phyloP scores from a whole-genome alignment of 257 asterid genomes.

The Penstemon eatonii region DNA sequence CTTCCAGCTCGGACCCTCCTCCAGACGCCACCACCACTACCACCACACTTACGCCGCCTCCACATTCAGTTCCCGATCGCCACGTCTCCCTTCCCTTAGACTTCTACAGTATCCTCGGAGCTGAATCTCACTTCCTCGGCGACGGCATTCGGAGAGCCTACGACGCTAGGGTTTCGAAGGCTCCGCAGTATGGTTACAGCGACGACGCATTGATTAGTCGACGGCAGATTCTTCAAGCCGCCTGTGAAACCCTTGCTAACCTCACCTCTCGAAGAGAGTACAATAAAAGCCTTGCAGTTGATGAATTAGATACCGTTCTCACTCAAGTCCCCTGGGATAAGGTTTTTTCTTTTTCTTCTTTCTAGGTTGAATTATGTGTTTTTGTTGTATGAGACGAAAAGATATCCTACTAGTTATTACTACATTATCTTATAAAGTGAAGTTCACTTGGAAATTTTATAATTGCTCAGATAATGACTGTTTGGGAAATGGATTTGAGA shows the following conservation, averaged over 20 bases:
- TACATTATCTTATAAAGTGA: too few species aligned
- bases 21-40: conserved; percentile 37
- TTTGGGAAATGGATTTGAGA: too few species aligned
- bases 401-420: too few species aligned
- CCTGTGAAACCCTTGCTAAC: conserved; percentile 82
- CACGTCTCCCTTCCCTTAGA: conserved; percentile 74
- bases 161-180: conserved; percentile 75
- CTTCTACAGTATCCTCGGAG: conserved; percentile 84
- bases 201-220: conserved; percentile 84
- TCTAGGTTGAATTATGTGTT: neutral
- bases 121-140: conserved; percentile 85
- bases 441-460: too few species aligned
- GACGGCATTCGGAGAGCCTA: conserved; percentile 94
- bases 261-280: conserved; percentile 79
- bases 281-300: conserved; percentile 72
- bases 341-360: conserved; percentile 37
- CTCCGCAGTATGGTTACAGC: conserved; percentile 87
- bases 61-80: conserved; percentile 74
- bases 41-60: conserved; percentile 43
- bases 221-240: conserved; percentile 90
- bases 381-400: neutral
- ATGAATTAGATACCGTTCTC: conserved; percentile 68
- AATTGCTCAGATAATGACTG: too few species aligned
- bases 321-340: conserved; percentile 97
- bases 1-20: conserved; percentile 51